Base-by-base conservation (phyloP, 345 rosid species). In the Populus tremula region DNA sequence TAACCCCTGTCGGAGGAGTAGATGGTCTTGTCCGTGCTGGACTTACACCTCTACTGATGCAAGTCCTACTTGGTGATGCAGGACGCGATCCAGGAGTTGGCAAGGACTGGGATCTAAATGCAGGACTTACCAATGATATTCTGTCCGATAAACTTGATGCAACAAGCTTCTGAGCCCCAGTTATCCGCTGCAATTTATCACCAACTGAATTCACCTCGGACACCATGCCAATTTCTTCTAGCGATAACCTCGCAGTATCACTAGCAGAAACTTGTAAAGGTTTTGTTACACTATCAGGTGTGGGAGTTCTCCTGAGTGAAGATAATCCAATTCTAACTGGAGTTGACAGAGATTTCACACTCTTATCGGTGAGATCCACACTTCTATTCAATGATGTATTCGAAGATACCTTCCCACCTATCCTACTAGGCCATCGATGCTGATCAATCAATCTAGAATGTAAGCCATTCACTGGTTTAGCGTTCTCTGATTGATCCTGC, bases 401-500 rank as follows among this genome's bases (percentile, higher is more conserved):
- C 45, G 90, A 80, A 77, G 86, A 80, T 65, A 88, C 69, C 84
- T 82, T 91, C 67, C 90, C 93, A 73, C 93, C 89, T 49, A 86
- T 81, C 89, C 95, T 88, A 84, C 95, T 88, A 68, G 99, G 95
- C 98, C 98, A 93, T 33, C 94, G 87, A 84, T 89, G 99, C 77
- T 96, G 99, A 80, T 92, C 98, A 69, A 92, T 91, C 82, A 92
- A 81, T 81, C 92, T 87, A 77, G 90, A 69, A 79, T 87, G 94
- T 38, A 85, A 78, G 80, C 89, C 81, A 86, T 93, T 94, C 70
- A 81, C 79, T 49, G 98, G 99, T 86, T 90, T 96, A 45, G 98
- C 91, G 84, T 96, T 96, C 91, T 96, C 98, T 11, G 92, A 89
- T 80, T 89, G 97, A 83, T 92, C 93, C 77, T 92, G 87, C 31